Conservation (phyloP, 768 basidiomycete species). For the Mycena albidolilacea region DNA sequence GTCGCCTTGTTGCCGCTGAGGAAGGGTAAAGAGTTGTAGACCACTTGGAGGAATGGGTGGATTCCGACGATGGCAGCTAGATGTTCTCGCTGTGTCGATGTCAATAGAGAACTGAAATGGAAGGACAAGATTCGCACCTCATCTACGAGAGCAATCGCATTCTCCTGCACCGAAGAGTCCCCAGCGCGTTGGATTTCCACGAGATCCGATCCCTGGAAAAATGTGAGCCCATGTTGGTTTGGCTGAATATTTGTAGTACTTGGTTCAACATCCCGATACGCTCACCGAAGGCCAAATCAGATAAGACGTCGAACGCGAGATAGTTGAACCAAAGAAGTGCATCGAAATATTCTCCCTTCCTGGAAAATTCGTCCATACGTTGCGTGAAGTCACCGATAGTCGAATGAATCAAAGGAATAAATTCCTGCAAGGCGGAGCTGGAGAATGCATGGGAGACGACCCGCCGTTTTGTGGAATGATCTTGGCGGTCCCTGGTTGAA, state of each 20-base stretch:
- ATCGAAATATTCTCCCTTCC: constrained; percentile 41
- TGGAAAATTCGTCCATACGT: constrained; percentile 43
- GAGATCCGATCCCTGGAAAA: constrained; percentile 44
- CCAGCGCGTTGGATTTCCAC: constrained; percentile 42
- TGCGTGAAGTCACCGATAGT: constrained; percentile 37
- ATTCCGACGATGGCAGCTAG: constrained; percentile 47
- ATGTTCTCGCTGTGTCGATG: constrained; percentile 45
- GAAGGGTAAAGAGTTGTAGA: constrained; percentile 44
- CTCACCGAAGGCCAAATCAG: constrained; percentile 53
- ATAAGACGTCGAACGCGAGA: constrained; percentile 51
- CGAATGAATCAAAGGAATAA: constrained; percentile 40
- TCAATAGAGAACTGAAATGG: neutral
- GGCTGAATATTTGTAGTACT: constrained; percentile 23
- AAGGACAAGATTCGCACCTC: constrained; percentile 38
- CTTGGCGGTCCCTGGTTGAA: constrained; percentile 48
- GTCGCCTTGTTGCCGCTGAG: constrained; percentile 43
- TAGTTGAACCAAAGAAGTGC: constrained; percentile 52
- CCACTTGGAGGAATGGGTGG: constrained; percentile 41
- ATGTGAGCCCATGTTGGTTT: neutral
- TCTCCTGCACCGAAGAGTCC: constrained; percentile 39
- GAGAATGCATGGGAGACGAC: constrained; percentile 52
- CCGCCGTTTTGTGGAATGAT: constrained; percentile 50
- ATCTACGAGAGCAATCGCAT: constrained; percentile 47
- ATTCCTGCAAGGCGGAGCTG: constrained; percentile 40
- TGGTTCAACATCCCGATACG: constrained; percentile 50